phyloP scores from a whole-genome alignment of 2,329 filamentous ascomycete genomes.

The Capronia epimyces region DNA sequence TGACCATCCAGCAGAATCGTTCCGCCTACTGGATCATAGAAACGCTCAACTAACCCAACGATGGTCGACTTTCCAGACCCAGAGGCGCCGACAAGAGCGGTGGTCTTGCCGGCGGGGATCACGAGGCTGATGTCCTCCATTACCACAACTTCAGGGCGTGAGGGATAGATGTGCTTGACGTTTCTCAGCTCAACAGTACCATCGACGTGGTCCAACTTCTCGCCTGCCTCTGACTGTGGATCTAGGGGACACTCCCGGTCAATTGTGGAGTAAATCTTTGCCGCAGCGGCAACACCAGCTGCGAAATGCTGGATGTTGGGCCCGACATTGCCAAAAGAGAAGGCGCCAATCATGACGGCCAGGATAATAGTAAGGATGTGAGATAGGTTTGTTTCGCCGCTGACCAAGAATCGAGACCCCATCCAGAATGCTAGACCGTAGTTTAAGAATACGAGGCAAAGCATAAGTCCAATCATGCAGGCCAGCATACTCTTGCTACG shows the following conservation, averaged over 20 bases:
- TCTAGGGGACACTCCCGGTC: constrained; percentile 82
- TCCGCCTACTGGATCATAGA: constrained; percentile 84
- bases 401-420: constrained; percentile 65
- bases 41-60: constrained; percentile 85
- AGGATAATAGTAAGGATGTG: constrained; percentile 79
- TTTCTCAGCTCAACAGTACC: constrained; percentile 76
- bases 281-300: constrained; percentile 72
- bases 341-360: constrained; percentile 87
- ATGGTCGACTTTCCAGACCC: constrained; percentile 94
- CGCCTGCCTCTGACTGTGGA: constrained; percentile 64
- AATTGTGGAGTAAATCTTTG: constrained; percentile 91
- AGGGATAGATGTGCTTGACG: constrained; percentile 91
- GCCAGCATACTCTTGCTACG: constrained; percentile 68
- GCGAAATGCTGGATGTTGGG: constrained; percentile 84
- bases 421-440: constrained; percentile 87
- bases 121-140: constrained; percentile 76
- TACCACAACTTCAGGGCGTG: constrained; percentile 79
- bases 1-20: constrained; percentile 74
- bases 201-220: constrained; percentile 64
- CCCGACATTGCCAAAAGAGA: constrained; percentile 79
- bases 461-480: constrained; percentile 76
- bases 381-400: constrained; percentile 60
- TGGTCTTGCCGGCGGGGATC: constrained; percentile 85
- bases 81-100: constrained; percentile 87
- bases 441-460: constrained; percentile 77